A percentile compares a stretch with the other conserved stretches of the same genome.
Evolutionary conservation across 164 flowering plant species (phyloP).

Genomic region (Akebia trifoliata): DNA sequence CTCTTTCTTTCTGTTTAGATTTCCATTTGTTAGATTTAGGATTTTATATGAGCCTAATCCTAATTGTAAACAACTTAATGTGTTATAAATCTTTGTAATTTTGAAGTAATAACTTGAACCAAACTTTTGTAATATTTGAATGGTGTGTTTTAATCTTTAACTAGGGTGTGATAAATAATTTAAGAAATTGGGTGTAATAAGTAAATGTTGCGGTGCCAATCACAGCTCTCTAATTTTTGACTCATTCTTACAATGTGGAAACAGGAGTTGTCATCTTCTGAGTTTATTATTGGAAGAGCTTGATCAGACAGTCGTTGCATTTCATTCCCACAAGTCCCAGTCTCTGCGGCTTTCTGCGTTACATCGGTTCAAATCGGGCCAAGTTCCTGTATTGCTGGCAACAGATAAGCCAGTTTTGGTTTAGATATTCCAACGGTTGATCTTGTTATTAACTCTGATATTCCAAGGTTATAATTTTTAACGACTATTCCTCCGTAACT

Average conservation of each 20-base stretch:
- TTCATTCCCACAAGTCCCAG: conserved; percentile 83
- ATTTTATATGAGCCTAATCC: no score
- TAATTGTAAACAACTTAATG: no score
- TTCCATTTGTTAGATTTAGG: no score
- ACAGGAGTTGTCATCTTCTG: conserved; percentile 76
- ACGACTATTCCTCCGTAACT: not conserved
- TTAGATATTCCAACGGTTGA: conserved; percentile 97
- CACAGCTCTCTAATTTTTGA: not conserved
- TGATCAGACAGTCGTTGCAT: conserved; percentile 50
- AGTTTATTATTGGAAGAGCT: conserved; percentile 80
- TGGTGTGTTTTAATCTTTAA: no score
- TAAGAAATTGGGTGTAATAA: no score
- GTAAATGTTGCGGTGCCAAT: no score
- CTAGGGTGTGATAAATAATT: no score
- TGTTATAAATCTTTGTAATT: no score
- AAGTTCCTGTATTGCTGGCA: conserved; percentile 68
- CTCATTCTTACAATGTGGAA: conserved; percentile 7
- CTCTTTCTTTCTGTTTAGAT: no score
- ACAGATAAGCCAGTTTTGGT: conserved; percentile 96
- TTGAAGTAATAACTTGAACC: no score
- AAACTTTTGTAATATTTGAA: no score
- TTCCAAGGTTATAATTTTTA: conserved; percentile 62
- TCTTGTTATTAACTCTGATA: conserved; percentile 85
- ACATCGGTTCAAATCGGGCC: conserved; percentile 79
- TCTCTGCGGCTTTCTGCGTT: conserved; percentile 75